Evolutionary conservation across 2,329 filamentous ascomycete genomes (phyloP), one percentile per base, ranked within the genome.

Genomic region (Trichoderma koningii): DNA sequence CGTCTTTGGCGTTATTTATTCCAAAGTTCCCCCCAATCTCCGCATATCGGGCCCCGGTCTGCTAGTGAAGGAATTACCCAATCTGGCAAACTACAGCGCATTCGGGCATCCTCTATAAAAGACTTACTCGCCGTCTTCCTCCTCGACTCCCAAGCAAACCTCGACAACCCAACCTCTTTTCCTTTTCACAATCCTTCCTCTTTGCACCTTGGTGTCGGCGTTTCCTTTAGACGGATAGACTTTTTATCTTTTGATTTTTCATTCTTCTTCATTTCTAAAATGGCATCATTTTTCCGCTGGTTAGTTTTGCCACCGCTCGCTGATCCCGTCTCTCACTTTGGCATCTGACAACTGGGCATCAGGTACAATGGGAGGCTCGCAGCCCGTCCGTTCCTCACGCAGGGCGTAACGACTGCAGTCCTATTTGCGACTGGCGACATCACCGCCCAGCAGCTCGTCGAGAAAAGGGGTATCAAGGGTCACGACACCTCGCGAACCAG

Each of bases 341-440:
- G 19, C 51, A 52, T 55, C 48, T 52, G 70, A 61, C 71, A 70
- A 47, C 59, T 53, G 23, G 23, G 63, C 51, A 45, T 38, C 71
- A 91, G 93, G 93, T 98, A 98, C 81, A 92, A 96, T 79, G 83
- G 87, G 74, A 90, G 87, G 77, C 83, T 97, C 75, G 89, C 90
- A 71, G 85, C 87, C 73, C 87, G 91, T 74, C 94, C 94, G 66
- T 82, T 98, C 71, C 86, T 97, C 73, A 98, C 94, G 12, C 92
- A 97, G 82, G 91, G 89, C 75, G 81, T 97, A 72, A 96, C 93
- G 64, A 97, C 94, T 45, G 90, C 92, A 55, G 85, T 98, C 66
- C 88, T 99, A 68, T 99, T 98, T 76, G 93, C 90, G 66, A 91
- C 93, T 15, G 95, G 95, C 72, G 95, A 99, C 80, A 83, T 90